Evolutionary conservation across 1,284 basidiomycete genomes (phyloP), one percentile per base, ranked within the genome.

Genomic region (Cryptococcus sp.): DNA sequence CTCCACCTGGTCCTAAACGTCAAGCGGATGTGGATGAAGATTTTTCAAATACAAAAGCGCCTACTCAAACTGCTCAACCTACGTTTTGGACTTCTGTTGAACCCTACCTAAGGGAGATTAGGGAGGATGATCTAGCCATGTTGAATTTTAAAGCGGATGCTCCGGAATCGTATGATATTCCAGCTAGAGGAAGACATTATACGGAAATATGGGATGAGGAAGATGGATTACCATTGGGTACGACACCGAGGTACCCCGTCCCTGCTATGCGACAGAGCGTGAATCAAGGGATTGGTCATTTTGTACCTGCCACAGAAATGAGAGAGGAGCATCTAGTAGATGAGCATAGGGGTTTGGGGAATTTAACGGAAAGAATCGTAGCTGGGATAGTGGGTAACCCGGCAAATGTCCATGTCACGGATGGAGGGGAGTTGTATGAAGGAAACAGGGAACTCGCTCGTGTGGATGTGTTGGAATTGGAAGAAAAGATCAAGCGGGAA

Each of bases 151-250:
- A 85, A n/a, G 76, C 78, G 18, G 92, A 96, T 64, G 90, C 94
- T 54, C 79, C 87, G 5, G 87, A 91, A 54, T 85, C 88, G 0
- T 94, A 85, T 64, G 77, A 89, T 40, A 83, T 94, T 75, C 92
- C 93, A 7, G 83, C 86, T 53, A 80, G 94, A 1, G 94, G 93
- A 7, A 79, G 85, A 58, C 91, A 93, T 75, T 98, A 96, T 67
- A 79, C 83, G 23, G 87, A 93, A 49, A 78, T 86, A 1, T 97
- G 93, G 92, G 90, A 91, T 57, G 90, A 94, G 59, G 86, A 91
- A 68, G 93, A 97, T 70, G 79, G 80, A 4, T 59, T 56, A 46
- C 61, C 65, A n/a, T 57, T 58, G 3, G 64, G 63, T 5, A 63
- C 69, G 21, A 67, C 67, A 7, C 55, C 63, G 18, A 62, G 64